Evolutionary conservation across 2,329 filamentous ascomycete genomes (phyloP), one percentile per base, ranked within the genome.

Genomic region (Hymenoscyphus repandus): DNA sequence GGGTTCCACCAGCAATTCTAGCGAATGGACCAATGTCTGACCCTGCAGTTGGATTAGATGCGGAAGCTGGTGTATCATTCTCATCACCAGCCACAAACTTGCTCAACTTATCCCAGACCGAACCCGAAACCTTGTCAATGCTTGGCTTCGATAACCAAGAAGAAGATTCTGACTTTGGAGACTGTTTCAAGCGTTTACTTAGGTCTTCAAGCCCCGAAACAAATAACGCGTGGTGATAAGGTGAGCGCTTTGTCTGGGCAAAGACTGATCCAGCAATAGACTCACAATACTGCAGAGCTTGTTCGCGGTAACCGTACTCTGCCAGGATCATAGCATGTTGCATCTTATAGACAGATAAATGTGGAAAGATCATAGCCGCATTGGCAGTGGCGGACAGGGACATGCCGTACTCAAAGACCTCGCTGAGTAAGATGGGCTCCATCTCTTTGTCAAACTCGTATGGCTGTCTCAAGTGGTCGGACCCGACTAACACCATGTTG

Each of bases 31-130:
- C 89, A 47, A 78, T 69, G 53, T 88, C 86, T 17, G 67, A 70
- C 45, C 79, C 78, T 32, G 68, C 74, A 40, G 80, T 81, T 47
- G 76, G 77, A 5, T 73, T 74, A 11, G 80, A 74, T 7, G 74
- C 80, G 48, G 77, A 77, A 0, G 79, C 81, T 9, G 75, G 75
- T 32, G 76, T 75, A 46, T 90, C 86, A 47, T 80, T 81, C 49
- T 97, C 92, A 53, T 96, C 92, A 12, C 93, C 95, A 46, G 88
- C 84, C 54, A 99, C 90, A 64, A 99, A 99, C 63, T 90, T 96
- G 70, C 91, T 97, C 71, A 99, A 96, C 52, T 87, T 90, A 57
- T 84, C 90, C 79, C 90, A 91, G 66, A 97, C 82, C 32, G 87
- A 90, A 54, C 87, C 90, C 2, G 91, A 93, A 0, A 97, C 90